Evolutionary conservation across 495 filamentous ascomycete species (phyloP).

Genomic region (Penicillium simplicissimum): DNA sequence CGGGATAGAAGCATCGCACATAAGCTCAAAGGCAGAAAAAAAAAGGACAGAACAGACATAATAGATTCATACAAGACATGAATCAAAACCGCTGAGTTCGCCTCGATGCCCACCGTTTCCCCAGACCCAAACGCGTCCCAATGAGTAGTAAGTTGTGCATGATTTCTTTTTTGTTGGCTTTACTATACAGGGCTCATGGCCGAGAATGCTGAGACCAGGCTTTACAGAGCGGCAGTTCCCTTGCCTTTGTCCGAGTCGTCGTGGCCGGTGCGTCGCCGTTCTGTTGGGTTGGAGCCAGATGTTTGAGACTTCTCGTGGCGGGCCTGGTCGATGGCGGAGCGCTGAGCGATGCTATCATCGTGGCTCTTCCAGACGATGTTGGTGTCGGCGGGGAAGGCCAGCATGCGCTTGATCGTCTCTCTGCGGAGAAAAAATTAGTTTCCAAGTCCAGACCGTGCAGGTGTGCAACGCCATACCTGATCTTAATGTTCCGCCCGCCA

Average conservation of each 20-base stretch:
- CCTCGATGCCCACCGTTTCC: conserved; percentile 42
- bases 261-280: conserved; percentile 49
- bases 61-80: conserved; percentile 31
- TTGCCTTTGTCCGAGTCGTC: conserved; percentile 54
- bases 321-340: conserved; percentile 77
- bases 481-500: conserved; percentile 92
- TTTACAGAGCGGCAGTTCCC: conserved; percentile 36
- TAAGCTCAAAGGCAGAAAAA: conserved; percentile 22
- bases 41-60: conserved; percentile 22
- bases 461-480: conserved; percentile 62
- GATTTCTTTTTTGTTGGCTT: conserved; percentile 35
- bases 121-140: conserved; percentile 47
- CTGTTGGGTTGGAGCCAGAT: conserved; percentile 23
- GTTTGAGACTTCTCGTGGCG: conserved; percentile 69
- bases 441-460: neutral
- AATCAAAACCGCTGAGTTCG: conserved; percentile 47
- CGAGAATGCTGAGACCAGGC: conserved; percentile 23
- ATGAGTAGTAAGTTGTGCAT: conserved; percentile 36
- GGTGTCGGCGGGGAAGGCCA: conserved; percentile 82
- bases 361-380: conserved; percentile 94
- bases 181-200: conserved; percentile 51
- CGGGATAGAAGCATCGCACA: conserved; percentile 25
- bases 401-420: conserved; percentile 88
- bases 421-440: conserved; percentile 44
- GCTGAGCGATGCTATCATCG: conserved; percentile 77